A percentile compares a stretch with the other conserved stretches of the same genome.
phyloP scores from a whole-genome alignment of 1,284 basidiomycete species.

The Fomitopsis schrenkii region DNA sequence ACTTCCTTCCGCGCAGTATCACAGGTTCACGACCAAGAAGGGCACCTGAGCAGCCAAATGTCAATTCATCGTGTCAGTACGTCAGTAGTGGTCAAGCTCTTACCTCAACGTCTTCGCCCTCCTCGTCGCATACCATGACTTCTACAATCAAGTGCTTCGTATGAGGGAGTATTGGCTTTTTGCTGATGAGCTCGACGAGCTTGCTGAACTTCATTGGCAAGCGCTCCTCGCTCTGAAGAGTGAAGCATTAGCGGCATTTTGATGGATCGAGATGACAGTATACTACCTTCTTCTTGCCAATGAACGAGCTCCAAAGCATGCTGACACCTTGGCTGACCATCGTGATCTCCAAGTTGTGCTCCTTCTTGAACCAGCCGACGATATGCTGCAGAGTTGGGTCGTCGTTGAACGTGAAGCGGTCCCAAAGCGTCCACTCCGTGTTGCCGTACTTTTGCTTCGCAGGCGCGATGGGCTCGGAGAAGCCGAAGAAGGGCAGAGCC shows the following conservation, averaged over 20 bases:
- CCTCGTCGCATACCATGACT: conserved; percentile 90
- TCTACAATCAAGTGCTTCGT: conserved; percentile 86
- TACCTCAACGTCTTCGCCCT: conserved; percentile 86
- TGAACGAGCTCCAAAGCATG: conserved; percentile 96
- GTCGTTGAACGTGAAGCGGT: conserved; percentile 90
- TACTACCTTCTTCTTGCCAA: conserved; percentile 84
- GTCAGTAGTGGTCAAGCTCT: conserved; percentile 5
- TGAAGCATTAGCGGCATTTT: conserved; percentile 5
- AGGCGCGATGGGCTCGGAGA: conserved; percentile 97
- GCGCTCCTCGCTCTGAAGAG: conserved; percentile 75
- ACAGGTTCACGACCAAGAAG: conserved; percentile 52
- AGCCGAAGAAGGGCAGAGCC: conserved; percentile 98
- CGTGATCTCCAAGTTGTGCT: conserved; percentile 86
- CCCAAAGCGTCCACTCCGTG: conserved; percentile 98
- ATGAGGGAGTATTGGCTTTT: conserved; percentile 83
- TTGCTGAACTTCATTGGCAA: conserved; percentile 87
- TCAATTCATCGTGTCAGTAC: not conserved
- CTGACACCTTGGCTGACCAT: conserved; percentile 98
- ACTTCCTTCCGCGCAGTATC: not conserved
- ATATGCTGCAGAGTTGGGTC: conserved; percentile 90
- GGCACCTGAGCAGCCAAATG: conserved; percentile 45
- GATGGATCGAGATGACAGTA: conserved; percentile 2
- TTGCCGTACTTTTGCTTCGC: conserved; percentile 84
- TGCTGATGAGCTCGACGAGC: conserved; percentile 91
- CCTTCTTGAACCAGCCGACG: conserved; percentile 78